phyloP scores from a whole-genome alignment of 192 early-diverging fungal genomes.

The Coemansia sp. region DNA sequence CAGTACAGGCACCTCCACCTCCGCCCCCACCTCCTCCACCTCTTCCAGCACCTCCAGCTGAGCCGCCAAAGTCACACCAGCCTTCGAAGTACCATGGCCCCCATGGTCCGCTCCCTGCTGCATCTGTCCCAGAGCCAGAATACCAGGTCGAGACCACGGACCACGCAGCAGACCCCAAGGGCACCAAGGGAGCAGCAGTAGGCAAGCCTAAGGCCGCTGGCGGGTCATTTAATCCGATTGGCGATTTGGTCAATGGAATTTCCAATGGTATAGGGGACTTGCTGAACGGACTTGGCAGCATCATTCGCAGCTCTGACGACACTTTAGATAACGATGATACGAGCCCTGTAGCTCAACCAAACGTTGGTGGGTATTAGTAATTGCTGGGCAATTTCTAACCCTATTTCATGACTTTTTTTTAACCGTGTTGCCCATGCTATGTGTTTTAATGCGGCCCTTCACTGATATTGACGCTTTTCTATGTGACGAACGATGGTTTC shows the following conservation, averaged over 20 bases:
- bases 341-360: constrained; percentile 28
- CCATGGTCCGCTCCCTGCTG: neutral
- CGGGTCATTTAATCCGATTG: constrained; percentile 21
- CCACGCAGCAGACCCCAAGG: neutral
- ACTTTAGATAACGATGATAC: constrained; percentile 17
- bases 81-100: neutral
- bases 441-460: neutral
- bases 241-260: constrained; percentile 22
- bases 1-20: too few relatives aligned
- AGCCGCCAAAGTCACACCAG: neutral
- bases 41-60: constrained; percentile 1
- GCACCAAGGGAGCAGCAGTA: neutral
- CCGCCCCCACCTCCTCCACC: neutral
- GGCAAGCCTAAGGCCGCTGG: neutral
- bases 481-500: neutral
- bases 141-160: constrained; percentile 17
- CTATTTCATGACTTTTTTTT: neutral
- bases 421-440: neutral
- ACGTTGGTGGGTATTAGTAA: neutral
- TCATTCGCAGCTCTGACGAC: neutral
- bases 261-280: constrained; percentile 26
- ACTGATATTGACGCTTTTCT: neutral
- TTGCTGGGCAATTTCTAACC: constrained; percentile 1
- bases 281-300: constrained; percentile 20
- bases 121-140: constrained; percentile 17